Percentiles rank a stretch among this genome's conserved stretches.
Conservation (phyloP, 371 early-diverging fungal species). For the Choanephora cucurbitarum region DNA sequence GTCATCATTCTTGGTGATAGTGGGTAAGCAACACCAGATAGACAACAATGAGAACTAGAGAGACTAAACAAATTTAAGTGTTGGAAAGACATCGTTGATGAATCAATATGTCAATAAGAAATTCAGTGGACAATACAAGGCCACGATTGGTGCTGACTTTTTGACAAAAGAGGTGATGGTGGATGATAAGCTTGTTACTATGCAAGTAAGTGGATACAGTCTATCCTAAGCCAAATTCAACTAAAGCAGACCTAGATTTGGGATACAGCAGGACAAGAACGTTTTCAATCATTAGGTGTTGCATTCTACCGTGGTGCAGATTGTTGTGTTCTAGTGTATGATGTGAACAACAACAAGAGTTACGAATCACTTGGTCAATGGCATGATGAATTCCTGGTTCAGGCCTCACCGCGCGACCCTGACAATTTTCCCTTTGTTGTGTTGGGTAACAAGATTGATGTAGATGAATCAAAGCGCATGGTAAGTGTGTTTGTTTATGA, state of each 20-base stretch:
- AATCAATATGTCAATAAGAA: slow-evolving; percentile 98
- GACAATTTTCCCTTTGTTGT: slow-evolving; percentile 97
- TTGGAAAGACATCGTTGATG: slow-evolving; percentile 98
- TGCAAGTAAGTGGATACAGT: slow-evolving; percentile 69
- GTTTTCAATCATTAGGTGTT: slow-evolving; percentile 97
- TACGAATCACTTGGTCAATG: slow-evolving; percentile 94
- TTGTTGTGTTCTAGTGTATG: slow-evolving; percentile 97
- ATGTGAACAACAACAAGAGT: slow-evolving; percentile 91
- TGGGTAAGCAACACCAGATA: slow-evolving; percentile 16
- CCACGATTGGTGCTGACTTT: slow-evolving; percentile 99
- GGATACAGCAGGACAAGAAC: slow-evolving; percentile 96
- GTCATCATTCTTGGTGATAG: slow-evolving; percentile 27
- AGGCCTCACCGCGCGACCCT: slow-evolving; percentile 89
- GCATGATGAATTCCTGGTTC: slow-evolving; percentile 96
- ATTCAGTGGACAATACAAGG: slow-evolving; percentile 98
- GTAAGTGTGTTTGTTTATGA: slow-evolving; percentile 44
- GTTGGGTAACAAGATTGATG: slow-evolving; percentile 98
- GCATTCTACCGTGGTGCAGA: slow-evolving; percentile 98
- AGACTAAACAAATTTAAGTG: slow-evolving; percentile 28
- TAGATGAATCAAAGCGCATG: slow-evolving; percentile 90
- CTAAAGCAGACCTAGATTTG: slow-evolving; percentile 60
- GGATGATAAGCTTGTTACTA: slow-evolving; percentile 79
- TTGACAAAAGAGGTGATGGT: slow-evolving; percentile 95
- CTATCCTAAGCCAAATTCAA: background rate
- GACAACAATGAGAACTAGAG: background rate